A percentile compares a stretch with the other conserved stretches of the same genome.
Evolutionary conservation across 352 stramenopile species (phyloP).

Genomic region (Hyaloperonospora arabidopsidis): DNA sequence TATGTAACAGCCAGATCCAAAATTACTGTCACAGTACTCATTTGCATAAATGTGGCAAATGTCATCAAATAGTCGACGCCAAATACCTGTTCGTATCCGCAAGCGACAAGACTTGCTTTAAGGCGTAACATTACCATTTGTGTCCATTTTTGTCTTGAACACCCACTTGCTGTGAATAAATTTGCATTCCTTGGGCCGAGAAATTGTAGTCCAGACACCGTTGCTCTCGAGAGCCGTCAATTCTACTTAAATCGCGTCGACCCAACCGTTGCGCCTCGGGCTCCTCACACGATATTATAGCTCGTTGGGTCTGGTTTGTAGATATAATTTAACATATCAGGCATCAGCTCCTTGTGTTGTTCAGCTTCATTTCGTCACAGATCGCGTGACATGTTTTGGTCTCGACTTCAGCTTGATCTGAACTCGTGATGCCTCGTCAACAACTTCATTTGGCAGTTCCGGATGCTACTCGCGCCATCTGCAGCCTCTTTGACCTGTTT

Average conservation of each 20-base stretch:
- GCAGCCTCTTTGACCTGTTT: too few species aligned
- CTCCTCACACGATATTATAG: too few species aligned
- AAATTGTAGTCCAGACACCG: neutral
- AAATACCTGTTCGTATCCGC: slow-evolving; percentile 15
- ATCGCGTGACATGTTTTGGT: too few species aligned
- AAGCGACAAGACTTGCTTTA: slow-evolving; percentile 7
- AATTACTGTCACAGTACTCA: slow-evolving; percentile 9
- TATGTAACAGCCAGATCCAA: neutral
- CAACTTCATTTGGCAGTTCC: too few species aligned
- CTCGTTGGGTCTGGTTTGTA: too few species aligned
- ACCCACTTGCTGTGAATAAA: slow-evolving; percentile 20
- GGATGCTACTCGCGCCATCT: too few species aligned
- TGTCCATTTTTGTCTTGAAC: slow-evolving; percentile 9
- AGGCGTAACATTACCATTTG: slow-evolving; percentile 13
- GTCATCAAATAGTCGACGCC: slow-evolving; percentile 11
- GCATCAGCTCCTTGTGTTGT: neutral
- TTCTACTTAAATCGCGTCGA: too few species aligned
- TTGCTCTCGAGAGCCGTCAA: neutral
- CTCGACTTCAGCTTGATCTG: too few species aligned
- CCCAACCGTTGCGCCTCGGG: too few species aligned
- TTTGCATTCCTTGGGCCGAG: neutral
- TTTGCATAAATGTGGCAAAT: neutral
- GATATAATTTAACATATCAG: neutral
- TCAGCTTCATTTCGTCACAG: too few species aligned
- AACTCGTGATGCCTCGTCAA: too few species aligned